Evolutionary conservation across 1,284 basidiomycete genomes (phyloP).

Genomic region (Cryptococcus sp.): DNA sequence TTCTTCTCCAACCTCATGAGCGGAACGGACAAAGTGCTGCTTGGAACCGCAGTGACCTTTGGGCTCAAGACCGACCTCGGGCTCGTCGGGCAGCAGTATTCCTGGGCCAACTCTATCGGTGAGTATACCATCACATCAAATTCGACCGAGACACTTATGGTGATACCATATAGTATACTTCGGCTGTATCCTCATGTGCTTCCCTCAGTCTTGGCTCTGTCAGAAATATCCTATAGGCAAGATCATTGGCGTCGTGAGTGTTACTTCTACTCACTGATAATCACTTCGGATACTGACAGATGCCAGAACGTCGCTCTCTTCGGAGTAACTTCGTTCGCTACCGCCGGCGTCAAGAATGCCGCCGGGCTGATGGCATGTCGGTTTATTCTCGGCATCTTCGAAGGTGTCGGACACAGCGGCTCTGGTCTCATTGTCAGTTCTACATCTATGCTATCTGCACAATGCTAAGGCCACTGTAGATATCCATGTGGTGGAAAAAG

Average conservation of each 20-base stretch:
- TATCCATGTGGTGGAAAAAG: constrained; percentile 32
- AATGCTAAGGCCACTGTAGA: constrained; percentile 9
- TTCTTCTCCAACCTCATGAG: background rate
- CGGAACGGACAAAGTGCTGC: constrained; percentile 14
- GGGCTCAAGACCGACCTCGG: constrained; percentile 6
- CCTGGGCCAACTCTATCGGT: constrained; percentile 15
- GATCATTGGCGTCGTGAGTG: constrained; percentile 1
- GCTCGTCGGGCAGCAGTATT: constrained; percentile 14
- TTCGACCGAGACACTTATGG: background rate
- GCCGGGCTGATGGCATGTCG: constrained; percentile 9
- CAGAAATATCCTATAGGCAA: constrained; percentile 19
- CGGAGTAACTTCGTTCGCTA: constrained; percentile 28
- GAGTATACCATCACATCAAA: background rate
- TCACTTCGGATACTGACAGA: background rate
- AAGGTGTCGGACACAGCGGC: constrained; percentile 5
- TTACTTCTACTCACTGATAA: background rate
- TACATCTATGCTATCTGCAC: background rate
- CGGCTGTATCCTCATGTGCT: constrained; percentile 12
- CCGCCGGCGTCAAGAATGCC: constrained; percentile 12
- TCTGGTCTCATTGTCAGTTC: constrained; percentile 18
- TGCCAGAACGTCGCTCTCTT: constrained; percentile 28
- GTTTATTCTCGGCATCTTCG: constrained; percentile 20
- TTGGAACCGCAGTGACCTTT: constrained; percentile 13
- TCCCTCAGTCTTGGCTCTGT: constrained; percentile 15
- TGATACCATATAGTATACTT: constrained; percentile 7